Base-by-base conservation (phyloP, 768 basidiomycete species). In the Termitomyces sp. region DNA sequence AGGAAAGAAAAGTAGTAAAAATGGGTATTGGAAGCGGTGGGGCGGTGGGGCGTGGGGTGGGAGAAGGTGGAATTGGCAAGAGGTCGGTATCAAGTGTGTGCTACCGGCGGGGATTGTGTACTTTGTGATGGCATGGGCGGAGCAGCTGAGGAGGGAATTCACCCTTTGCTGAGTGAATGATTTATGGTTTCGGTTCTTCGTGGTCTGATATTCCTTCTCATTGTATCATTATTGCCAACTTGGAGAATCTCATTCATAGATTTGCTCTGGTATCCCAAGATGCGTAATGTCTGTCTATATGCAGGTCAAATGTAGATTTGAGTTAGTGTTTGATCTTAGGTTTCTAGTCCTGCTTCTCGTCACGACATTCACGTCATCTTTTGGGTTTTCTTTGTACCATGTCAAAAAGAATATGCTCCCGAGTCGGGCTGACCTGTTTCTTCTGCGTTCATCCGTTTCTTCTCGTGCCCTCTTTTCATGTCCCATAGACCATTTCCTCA, bases 1-100 rank as follows among this genome's bases (percentile, higher is more conserved):
- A 51, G 63, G 38, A 65, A 64, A 58, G 50, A 65, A 35, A 28
- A 60, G 56, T 54, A 52, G 43, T 11, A 60, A 57, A 22, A 60
- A 62, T 14, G 68, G 68, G 8, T 68, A 72, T 56, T 78, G 75
- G 77, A 70, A 72, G 55, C 66, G 76, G 53, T 78, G 75, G 71
- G 67, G 74, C 10, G 78, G 78, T 32, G 74, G 80, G 6, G 74
- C 72, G 48, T 80, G 83, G 79, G 80, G 78, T 18, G 84, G 81
- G 16, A 74, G 92, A 54, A 74, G 82, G 51, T 93, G 90, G 92
- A 86, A 94, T 70, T 94, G 92, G 92, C 74, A 70, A 40, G 80
- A 83, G 67, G 88, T 94, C 1, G 74, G 79, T 16, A 67, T 79
- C 57, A 82, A 83, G 68, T 92, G 92, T 65, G 79, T 84, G 48